Conservation (phyloP, 2,329 filamentous ascomycete species). For the Aspergillus sp. region DNA sequence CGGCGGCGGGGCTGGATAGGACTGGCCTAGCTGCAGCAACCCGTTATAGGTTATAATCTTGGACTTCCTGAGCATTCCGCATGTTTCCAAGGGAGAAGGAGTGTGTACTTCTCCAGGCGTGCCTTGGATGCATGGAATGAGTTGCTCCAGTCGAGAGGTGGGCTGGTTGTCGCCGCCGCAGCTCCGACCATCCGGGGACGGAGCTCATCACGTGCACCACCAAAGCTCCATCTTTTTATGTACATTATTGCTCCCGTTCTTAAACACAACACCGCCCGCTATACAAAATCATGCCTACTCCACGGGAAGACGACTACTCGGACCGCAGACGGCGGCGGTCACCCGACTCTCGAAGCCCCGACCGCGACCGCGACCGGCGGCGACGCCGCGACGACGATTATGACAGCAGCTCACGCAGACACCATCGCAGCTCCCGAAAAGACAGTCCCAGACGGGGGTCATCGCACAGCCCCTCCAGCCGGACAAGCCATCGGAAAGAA, state of each 20-base stretch:
- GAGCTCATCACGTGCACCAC: slow-evolving; percentile 3
- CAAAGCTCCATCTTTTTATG: not conserved
- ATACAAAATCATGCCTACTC: slow-evolving; percentile 26
- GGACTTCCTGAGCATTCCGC: slow-evolving; percentile 50
- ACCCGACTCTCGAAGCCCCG: slow-evolving; percentile 18
- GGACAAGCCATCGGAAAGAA: slow-evolving; percentile 22
- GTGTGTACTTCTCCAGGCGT: slow-evolving; percentile 13
- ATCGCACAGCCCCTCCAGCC: slow-evolving; percentile 28
- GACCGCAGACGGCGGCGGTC: slow-evolving; percentile 23
- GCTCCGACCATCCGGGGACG: not conserved
- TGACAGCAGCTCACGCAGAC: slow-evolving; percentile 25
- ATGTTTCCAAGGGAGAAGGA: slow-evolving; percentile 30
- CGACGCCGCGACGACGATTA: slow-evolving; percentile 21
- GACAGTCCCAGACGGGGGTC: slow-evolving; percentile 23
- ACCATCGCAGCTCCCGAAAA: slow-evolving; percentile 28
- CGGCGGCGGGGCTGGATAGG: slow-evolving; percentile 15
- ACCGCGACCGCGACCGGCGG: slow-evolving; percentile 23
- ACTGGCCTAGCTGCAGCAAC: slow-evolving; percentile 34
- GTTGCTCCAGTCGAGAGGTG: not conserved
- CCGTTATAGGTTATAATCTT: slow-evolving; percentile 39
- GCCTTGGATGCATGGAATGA: not conserved
- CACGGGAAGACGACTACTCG: slow-evolving; percentile 15
- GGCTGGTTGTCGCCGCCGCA: not conserved
- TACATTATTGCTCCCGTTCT: not conserved
- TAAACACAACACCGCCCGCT: not conserved